Conservation (phyloP, 352 stramenopile genomes). For the Phytophthora pinifolia region DNA sequence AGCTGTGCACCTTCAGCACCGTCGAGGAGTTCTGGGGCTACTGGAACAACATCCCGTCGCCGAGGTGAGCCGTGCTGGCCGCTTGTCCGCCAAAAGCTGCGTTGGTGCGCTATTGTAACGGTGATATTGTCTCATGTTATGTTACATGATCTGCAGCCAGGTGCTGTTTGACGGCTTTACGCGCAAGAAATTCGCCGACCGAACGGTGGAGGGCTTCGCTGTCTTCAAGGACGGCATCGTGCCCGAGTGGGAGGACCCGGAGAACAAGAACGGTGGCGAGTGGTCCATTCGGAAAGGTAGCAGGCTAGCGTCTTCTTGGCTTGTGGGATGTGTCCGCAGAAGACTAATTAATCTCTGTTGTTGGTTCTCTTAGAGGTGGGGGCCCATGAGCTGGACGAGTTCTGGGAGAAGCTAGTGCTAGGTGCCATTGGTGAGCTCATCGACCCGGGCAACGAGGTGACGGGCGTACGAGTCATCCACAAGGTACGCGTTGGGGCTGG, state of each 20-base stretch:
- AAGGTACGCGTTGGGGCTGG: slow-evolving; percentile 49
- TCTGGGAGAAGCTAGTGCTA: slow-evolving; percentile 90
- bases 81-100: not conserved
- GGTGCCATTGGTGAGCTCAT: slow-evolving; percentile 90
- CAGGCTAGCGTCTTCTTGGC: not conserved
- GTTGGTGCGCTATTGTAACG: not conserved
- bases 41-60: slow-evolving; percentile 91
- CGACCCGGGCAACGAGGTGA: slow-evolving; percentile 86
- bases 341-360: not conserved
- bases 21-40: slow-evolving; percentile 92
- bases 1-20: slow-evolving; percentile 84
- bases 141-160: slow-evolving; percentile 35
- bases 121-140: slow-evolving; percentile 1
- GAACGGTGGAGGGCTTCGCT: slow-evolving; percentile 93
- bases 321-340: not conserved
- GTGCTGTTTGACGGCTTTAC: slow-evolving; percentile 83
- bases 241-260: slow-evolving; percentile 89
- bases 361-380: slow-evolving; percentile 50
- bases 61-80: slow-evolving; percentile 45
- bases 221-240: slow-evolving; percentile 91
- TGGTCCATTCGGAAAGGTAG: slow-evolving; percentile 84
- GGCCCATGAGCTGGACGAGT: slow-evolving; percentile 80
- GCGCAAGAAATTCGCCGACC: slow-evolving; percentile 91
- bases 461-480: slow-evolving; percentile 90
- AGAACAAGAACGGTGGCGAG: slow-evolving; percentile 89